phyloP scores from a whole-genome alignment of 768 basidiomycete genomes.

The Kwoniella mangroviensis region DNA sequence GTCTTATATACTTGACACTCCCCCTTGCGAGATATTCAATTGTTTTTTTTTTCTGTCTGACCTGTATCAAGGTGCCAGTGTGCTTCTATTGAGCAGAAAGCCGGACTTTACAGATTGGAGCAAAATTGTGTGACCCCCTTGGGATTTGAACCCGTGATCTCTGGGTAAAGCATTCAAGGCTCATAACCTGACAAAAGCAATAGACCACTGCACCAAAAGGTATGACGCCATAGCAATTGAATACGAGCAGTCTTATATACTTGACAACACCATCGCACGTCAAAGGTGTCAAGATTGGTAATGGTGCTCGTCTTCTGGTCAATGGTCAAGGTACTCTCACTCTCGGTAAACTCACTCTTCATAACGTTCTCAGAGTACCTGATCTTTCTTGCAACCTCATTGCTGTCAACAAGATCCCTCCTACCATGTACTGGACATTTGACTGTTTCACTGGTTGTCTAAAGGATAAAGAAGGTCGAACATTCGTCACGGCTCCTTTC shows the following conservation, averaged over 20 bases:
- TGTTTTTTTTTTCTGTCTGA: no score
- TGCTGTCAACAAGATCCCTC: constrained; percentile 14
- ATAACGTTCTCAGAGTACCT: constrained; percentile 12
- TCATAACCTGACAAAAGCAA: no score
- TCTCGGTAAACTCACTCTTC: background rate
- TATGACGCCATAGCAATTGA: constrained; percentile 17
- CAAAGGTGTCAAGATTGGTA: constrained; percentile 15
- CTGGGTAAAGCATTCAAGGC: no score
- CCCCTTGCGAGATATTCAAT: no score
- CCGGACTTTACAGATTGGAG: no score
- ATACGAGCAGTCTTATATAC: constrained; percentile 13
- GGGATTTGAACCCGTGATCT: no score
- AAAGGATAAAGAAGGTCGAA: background rate
- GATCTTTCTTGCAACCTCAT: constrained; percentile 10
- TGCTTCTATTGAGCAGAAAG: no score
- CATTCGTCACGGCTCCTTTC: background rate
- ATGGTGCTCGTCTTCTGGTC: constrained; percentile 3
- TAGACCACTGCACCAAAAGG: no score
- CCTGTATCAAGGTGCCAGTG: no score
- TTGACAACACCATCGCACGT: no score
- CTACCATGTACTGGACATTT: constrained; percentile 2
- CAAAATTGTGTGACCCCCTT: no score
- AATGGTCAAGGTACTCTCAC: constrained; percentile 5
- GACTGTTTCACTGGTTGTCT: constrained; percentile 1
- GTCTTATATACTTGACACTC: no score